Base-by-base conservation (phyloP, 2,329 filamentous ascomycete species). In the Daldinia sp. region DNA sequence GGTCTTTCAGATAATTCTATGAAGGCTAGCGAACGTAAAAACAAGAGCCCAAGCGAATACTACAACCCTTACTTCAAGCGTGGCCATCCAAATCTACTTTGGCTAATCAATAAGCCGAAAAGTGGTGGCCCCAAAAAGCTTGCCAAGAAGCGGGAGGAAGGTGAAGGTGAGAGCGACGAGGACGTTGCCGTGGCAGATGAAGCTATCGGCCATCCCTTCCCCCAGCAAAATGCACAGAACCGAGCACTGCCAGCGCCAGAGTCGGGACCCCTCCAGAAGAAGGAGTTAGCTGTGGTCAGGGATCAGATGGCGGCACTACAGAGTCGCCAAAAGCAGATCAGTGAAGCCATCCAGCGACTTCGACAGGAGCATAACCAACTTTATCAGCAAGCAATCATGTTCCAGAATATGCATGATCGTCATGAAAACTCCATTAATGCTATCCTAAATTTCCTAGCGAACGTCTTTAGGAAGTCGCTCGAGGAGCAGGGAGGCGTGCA, bases 341-440 rank as follows among this genome's bases (percentile, higher is more conserved):
- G 93, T 15, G 89, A 87, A 44, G 93, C 95, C 69, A 94, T 99
- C 73, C 88, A 86, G 60, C 89, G 92, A 63, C 83, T 98, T 65
- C 91, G 93, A 62, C 88, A 92, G 67, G 94, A 98, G 75, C 96
- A 98, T 77, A 90, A 93, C 68, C 90, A 95, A 69, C 87, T 98
- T 33, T 97, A 94, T 75, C 91, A 92, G 63, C 94, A 98, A 79
- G 94, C 95, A 0, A 87, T 92, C 50, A 90, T 92, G 65, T 98
- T 98, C 78, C 94, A 98, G 79, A 92, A 89, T 66, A 89, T 97
- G 77, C 95, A 98, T 77, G 94, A 95, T 74, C 90, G 96, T n/a
- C 96, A 99, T 76, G 96, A 99, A 78, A 97, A 95, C 78, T 98
- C 95, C 0, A 98, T 99, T 81, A 98, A 98, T 77, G 95, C 95